Base-by-base conservation (phyloP, 805 yeast genomes). In the Sporopachydermia lactativora region DNA sequence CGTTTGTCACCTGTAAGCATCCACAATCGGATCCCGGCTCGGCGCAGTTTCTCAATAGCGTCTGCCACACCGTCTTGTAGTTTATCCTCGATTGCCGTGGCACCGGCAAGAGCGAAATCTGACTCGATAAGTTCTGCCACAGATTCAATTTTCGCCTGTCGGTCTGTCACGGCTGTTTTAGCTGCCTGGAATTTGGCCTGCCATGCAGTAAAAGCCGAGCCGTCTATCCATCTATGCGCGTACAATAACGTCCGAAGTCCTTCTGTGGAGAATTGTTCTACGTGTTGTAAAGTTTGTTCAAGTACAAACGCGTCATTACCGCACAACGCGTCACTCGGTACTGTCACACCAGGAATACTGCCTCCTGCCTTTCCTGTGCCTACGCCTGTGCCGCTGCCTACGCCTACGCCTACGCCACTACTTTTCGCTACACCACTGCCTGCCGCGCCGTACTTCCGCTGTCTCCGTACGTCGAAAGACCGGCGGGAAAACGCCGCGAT, bases 1-100 rank as follows among this genome's bases (percentile, higher is more conserved):
- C 96, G 68, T 55, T 94, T 94, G 57, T 92, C 99, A 37, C 99
- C 99, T 0, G 99, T 92, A 38, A 92, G 65, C 96, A 92, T 92
- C 99, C 99, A 92, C 67, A 92, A 61, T 52, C 80, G 84, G 43
- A 92, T 85, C 2, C 95, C 95, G 0, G 99, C 97, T 47, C 94
- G 69, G 50, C 95, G 73, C 39, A 92, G 68, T 52, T 85, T 86
- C 43, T 85, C 96, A 47, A 92, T 88, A 0, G 97, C 74, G 41
- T 88, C 95, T 16, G 96, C 81, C 4, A 92, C 98, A n/a, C 98
- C 99, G 17, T 78, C 81, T 60, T 92, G 99, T 34, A 92, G 66
- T 54, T 89, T 92, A 55, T 92, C 99, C 55, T 92, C 99, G 46
- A 92, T 92, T 0, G 97, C 98, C 3, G 96, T 86, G 3, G 95